phyloP scores from a whole-genome alignment of 2,329 filamentous ascomycete genomes.

The Pyrenochaeta sp. region DNA sequence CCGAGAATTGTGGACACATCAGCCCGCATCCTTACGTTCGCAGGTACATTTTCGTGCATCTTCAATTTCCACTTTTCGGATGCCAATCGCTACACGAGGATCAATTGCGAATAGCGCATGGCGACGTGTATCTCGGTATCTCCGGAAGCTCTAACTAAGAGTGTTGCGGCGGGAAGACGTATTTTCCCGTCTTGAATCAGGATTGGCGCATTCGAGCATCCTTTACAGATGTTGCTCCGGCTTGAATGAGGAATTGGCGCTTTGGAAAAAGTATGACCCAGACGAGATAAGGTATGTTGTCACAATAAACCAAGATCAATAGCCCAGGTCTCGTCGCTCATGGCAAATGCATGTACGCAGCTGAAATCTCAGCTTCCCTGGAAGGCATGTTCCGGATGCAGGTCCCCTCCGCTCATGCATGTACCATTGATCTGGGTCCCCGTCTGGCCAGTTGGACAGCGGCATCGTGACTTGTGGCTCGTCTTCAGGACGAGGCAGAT shows the following conservation, averaged over 20 bases:
- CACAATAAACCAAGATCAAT: neutral
- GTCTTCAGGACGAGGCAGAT: slow-evolving; percentile 23
- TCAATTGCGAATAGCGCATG: neutral
- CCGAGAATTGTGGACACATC: neutral
- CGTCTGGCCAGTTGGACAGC: slow-evolving; percentile 18
- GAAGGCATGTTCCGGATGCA: slow-evolving; percentile 23
- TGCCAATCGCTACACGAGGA: neutral
- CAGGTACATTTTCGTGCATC: neutral
- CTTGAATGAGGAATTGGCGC: neutral
- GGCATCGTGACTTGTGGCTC: slow-evolving; percentile 19
- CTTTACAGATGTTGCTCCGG: slow-evolving; percentile 1
- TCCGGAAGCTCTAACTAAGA: slow-evolving; percentile 15
- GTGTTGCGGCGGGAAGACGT: slow-evolving; percentile 12
- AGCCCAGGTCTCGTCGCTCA: too few relatives aligned
- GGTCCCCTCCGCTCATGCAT: slow-evolving; percentile 23
- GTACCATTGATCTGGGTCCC: slow-evolving; percentile 14
- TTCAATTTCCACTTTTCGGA: neutral
- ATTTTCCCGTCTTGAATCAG: slow-evolving; percentile 5
- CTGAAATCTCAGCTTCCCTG: slow-evolving; percentile 2
- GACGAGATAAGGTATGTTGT: neutral
- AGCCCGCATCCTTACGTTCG: too few relatives aligned
- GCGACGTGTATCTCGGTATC: slow-evolving; percentile 13
- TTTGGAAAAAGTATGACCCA: neutral
- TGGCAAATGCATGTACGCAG: neutral
- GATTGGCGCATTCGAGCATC: neutral